Evolutionary conservation across 129 eudicot species (phyloP), one percentile per base, ranked within the genome.

Genomic region (Sambucus nigra): DNA sequence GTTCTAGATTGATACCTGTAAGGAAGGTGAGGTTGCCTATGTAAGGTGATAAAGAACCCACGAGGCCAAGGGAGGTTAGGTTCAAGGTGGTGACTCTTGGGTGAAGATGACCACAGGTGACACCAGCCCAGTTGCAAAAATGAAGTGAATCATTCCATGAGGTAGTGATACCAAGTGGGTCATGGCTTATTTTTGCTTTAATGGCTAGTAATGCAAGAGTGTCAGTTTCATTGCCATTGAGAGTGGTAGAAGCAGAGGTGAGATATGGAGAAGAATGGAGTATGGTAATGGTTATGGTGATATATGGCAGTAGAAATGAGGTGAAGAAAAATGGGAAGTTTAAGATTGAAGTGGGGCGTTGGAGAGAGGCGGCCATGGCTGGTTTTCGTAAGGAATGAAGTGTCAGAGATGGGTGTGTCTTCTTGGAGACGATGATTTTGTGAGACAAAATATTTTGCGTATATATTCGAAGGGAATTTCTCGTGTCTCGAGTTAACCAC

Each of bases 11-110:
- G 15, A 72, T 53, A 7, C 38, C 48, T 27, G 47, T 19, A 3
- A 72, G 78, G 40, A 65, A 66, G n/a, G 68, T 29, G 23, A 72
- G 73, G 45, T 72, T 72, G 16, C 78, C 78, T 12, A 61, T 33
- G 18, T 28, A 53, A 61, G 66, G 66, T 22, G 66, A 48, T 13
- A 61, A 5, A 32, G 57, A 29, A 28, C 66, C 57, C 23, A 61
- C 66, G 24, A 61, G 44, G n/a, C 57, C 57, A 16, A 61, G 24
- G 3, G 66, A 47, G 14, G 32, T 31, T 16, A 48, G 20, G 57
- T 61, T 61, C 57, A 61, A 47, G 0, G 4, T 4, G 17, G 57
- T 61, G 48, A 61, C 66, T 61, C 66, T 61, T 48, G 47, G 66
- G 17, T 61, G 66, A 61, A 31, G 47, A 61, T 33, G 55, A 21